Conservation (phyloP, 2,329 filamentous ascomycete species). For the Plectosphaerella plurivora region DNA sequence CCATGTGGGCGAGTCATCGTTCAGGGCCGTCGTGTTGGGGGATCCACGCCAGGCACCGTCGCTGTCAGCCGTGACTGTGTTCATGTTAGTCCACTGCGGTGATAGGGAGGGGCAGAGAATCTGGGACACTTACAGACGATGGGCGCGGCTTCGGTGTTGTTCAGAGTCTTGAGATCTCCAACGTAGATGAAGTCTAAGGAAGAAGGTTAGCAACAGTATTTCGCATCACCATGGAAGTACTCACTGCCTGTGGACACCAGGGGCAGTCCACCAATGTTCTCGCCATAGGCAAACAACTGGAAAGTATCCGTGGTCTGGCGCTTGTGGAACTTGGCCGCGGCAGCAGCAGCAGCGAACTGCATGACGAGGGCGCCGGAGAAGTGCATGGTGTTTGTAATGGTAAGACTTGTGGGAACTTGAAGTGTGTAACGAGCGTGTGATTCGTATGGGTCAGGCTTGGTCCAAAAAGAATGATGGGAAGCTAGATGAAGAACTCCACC, state of each 20-base stretch:
- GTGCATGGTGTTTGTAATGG: background rate
- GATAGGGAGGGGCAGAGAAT: background rate
- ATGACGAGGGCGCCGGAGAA: background rate
- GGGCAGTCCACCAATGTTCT: conserved; percentile 16
- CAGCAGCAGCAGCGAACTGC: conserved; percentile 4
- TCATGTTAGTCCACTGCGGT: background rate
- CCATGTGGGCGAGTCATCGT: conserved; percentile 12
- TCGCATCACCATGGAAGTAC: background rate
- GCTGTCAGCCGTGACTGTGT: conserved; percentile 9
- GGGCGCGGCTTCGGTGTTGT: conserved; percentile 5
- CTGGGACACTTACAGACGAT: conserved; percentile 4
- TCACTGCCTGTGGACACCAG: conserved; percentile 18
- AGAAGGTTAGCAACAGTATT: background rate
- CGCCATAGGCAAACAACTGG: conserved; percentile 20
- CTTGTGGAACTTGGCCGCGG: conserved; percentile 4
- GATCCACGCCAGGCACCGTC: conserved; percentile 13
- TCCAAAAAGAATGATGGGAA: background rate
- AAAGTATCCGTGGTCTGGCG: conserved; percentile 14
- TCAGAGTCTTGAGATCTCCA: conserved; percentile 3
- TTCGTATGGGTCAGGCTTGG: background rate
- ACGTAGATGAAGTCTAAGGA: conserved; percentile 6
- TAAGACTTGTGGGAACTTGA: no score
- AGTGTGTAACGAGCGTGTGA: background rate
- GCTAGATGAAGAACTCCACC: background rate
- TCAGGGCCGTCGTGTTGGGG: conserved; percentile 11